These are phyloP conservation scores for Fusarium floridanum DNA, from an alignment of 2,329 filamentous ascomycete species.

Conservation along the genomic window DNA sequence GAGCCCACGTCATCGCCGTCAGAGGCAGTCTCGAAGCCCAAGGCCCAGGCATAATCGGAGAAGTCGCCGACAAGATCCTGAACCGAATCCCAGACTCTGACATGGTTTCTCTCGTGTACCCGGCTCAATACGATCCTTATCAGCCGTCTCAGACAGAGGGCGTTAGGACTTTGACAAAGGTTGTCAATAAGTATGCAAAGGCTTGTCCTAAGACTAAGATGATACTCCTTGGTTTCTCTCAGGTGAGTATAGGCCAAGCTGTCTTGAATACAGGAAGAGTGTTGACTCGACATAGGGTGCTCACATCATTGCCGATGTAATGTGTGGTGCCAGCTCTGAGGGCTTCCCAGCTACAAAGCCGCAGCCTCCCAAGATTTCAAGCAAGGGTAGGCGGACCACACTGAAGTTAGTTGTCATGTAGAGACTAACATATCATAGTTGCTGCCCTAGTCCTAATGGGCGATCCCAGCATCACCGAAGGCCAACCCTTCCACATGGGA, in stretches of 20 bases:
- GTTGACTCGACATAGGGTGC: conserved; percentile 29
- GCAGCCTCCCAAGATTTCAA: conserved; percentile 1
- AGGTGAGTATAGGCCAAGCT: conserved; percentile 5
- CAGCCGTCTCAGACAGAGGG: conserved; percentile 36
- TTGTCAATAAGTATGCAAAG: conserved; percentile 20
- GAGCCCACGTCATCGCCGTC: conserved; percentile 38
- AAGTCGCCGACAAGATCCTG: conserved; percentile 25
- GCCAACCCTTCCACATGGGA: conserved; percentile 35
- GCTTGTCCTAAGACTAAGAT: conserved; percentile 37
- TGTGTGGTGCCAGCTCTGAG: conserved; percentile 39
- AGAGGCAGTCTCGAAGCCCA: conserved; percentile 38
- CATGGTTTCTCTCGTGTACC: conserved; percentile 29
- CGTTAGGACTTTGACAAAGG: conserved; percentile 15
- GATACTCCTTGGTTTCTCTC: conserved; percentile 42
- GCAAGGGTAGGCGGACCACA: background rate
- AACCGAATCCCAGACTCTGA: conserved; percentile 25
- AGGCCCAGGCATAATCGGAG: conserved; percentile 40
- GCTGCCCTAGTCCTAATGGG: conserved; percentile 41
- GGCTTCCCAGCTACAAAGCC: conserved; percentile 37
- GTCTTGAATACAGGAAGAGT: background rate
- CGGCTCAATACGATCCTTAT: conserved; percentile 34
- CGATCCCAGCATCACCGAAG: conserved; percentile 39
- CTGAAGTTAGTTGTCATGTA: too few species aligned
- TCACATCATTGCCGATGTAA: conserved; percentile 38
- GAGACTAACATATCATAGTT: conserved; percentile 8